A percentile compares a stretch with the other conserved stretches of the same genome.
Conservation (phyloP, 2,329 filamentous ascomycete genomes). For the Ophiocordyceps camponoti-leonardi region DNA sequence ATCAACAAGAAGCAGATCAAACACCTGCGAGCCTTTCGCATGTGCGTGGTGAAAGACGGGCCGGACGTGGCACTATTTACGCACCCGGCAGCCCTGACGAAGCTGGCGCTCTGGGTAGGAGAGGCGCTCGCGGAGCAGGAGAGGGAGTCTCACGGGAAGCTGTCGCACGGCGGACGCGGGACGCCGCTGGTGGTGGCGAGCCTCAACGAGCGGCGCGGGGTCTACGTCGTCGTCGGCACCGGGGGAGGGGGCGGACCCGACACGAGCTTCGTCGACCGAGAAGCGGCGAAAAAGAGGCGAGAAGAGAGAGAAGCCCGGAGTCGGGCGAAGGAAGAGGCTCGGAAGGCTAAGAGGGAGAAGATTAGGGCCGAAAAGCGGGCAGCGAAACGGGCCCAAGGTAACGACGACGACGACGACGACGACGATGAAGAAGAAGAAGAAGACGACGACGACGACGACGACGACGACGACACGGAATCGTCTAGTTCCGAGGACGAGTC, state of each 20-base stretch:
- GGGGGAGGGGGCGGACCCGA: slow-evolving; percentile 71
- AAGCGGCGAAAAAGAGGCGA: slow-evolving; percentile 44
- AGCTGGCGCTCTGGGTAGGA: slow-evolving; percentile 84
- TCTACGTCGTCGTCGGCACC: slow-evolving; percentile 87
- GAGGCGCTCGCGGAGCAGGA: slow-evolving; percentile 87
- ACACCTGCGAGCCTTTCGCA: slow-evolving; percentile 79
- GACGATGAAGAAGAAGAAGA: slow-evolving; percentile 4
- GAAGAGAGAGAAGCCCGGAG: slow-evolving; percentile 46
- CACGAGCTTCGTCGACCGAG: slow-evolving; percentile 49
- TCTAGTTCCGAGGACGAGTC: slow-evolving; percentile 26
- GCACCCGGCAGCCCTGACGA: slow-evolving; percentile 82
- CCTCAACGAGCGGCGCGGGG: slow-evolving; percentile 68
- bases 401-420: slow-evolving; percentile 26
- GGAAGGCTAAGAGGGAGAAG: slow-evolving; percentile 40
- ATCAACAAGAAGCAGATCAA: slow-evolving; percentile 91
- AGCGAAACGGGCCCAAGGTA: slow-evolving; percentile 31
- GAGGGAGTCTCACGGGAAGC: slow-evolving; percentile 52
- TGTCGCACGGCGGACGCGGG: slow-evolving; percentile 51
- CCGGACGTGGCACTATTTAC: slow-evolving; percentile 84
- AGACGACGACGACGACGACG: slow-evolving; percentile 20
- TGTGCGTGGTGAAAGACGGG: slow-evolving; percentile 90
- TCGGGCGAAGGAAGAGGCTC: slow-evolving; percentile 41
- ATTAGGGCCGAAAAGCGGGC: slow-evolving; percentile 43
- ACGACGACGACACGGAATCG: slow-evolving; percentile 26
- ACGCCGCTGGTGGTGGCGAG: slow-evolving; percentile 83